These are phyloP conservation scores for Penicillium roqueforti DNA, from an alignment of 495 filamentous ascomycete species.

Conservation along the genomic window DNA sequence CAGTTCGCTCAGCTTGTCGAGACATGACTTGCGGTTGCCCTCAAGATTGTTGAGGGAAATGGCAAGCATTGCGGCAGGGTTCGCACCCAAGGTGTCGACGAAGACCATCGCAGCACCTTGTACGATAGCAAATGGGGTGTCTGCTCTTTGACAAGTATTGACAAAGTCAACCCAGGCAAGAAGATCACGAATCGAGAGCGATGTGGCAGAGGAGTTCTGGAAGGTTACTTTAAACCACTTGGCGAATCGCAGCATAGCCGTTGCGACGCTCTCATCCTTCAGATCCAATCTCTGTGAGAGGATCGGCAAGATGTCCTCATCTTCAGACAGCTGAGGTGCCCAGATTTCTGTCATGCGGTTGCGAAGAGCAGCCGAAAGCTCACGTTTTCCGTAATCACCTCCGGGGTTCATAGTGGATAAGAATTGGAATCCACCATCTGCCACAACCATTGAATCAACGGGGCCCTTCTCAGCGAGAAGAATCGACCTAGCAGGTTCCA, in stretches of 20 bases:
- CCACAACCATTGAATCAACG: conserved; percentile 70
- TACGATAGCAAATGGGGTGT: conserved; percentile 57
- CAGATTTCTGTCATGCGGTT: conserved; percentile 99
- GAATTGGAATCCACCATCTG: conserved; percentile 84
- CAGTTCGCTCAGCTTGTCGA: conserved; percentile 66
- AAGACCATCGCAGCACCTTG: conserved; percentile 96
- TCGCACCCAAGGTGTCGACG: conserved; percentile 90
- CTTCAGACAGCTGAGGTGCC: conserved; percentile 78
- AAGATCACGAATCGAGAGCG: conserved; percentile 84
- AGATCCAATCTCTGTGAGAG: conserved; percentile 68
- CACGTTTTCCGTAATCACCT: conserved; percentile 95
- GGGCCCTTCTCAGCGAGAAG: conserved; percentile 92
- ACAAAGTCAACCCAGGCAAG: conserved; percentile 93
- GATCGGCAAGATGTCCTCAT: conserved; percentile 83
- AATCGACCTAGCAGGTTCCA: conserved; percentile 81
- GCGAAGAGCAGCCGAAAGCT: conserved; percentile 89
- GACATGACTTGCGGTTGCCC: conserved; percentile 63
- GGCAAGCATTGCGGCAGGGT: conserved; percentile 78
- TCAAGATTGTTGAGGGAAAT: conserved; percentile 53
- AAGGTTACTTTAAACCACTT: conserved; percentile 86
- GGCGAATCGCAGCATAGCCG: conserved; percentile 75
- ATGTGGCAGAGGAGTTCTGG: conserved; percentile 63
- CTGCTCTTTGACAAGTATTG: conserved; percentile 54
- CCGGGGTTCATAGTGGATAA: conserved; percentile 99
- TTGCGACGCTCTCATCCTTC: conserved; percentile 39